phyloP scores from a whole-genome alignment of 305 asterid species.

The Fraxinus greggii region DNA sequence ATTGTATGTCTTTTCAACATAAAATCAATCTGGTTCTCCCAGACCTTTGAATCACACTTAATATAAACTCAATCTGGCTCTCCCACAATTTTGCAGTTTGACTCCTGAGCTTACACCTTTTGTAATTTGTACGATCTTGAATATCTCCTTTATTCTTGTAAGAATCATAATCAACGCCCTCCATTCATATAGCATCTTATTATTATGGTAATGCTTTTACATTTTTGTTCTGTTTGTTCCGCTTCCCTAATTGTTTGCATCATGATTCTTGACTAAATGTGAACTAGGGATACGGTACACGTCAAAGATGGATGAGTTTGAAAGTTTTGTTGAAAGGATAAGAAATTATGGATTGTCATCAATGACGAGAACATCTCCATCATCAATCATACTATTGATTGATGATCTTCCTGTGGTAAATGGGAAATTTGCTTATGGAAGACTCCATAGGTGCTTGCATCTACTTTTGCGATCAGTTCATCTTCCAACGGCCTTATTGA shows the following conservation, averaged over 20 bases:
- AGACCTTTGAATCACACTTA: neutral
- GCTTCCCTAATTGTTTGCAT: constrained; percentile 14
- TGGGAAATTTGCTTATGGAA: constrained; percentile 61
- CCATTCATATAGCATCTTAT: neutral
- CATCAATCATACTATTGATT: constrained; percentile 61
- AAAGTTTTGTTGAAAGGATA: constrained; percentile 75
- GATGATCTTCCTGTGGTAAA: constrained; percentile 89
- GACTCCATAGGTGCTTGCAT: constrained; percentile 69
- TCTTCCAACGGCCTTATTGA: constrained; percentile 79
- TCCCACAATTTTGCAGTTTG: neutral
- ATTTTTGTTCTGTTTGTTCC: constrained; percentile 12
- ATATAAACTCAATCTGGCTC: neutral
- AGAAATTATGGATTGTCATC: constrained; percentile 80
- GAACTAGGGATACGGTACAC: constrained; percentile 63
- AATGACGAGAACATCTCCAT: constrained; percentile 37
- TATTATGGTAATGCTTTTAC: neutral
- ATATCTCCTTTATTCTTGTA: neutral
- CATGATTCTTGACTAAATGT: constrained; percentile 31
- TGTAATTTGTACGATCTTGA: neutral
- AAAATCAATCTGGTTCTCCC: neutral
- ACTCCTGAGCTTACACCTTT: neutral
- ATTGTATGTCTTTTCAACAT: neutral
- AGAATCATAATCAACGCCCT: neutral
- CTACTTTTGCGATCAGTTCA: constrained; percentile 76
- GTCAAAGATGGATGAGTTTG: constrained; percentile 94